Conservation (phyloP, 345 rosid genomes). For the Microcos paniculata region DNA sequence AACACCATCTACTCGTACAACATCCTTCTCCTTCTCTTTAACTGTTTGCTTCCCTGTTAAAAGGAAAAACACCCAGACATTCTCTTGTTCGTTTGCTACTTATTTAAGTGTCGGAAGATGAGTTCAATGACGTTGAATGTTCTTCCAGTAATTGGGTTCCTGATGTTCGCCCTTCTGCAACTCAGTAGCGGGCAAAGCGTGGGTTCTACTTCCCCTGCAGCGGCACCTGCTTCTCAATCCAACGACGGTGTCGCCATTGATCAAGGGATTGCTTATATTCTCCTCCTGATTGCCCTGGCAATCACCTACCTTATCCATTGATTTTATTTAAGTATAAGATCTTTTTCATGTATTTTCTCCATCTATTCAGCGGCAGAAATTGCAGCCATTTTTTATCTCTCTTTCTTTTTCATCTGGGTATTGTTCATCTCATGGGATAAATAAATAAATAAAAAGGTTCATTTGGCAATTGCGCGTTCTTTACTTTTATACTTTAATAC, state of each 20-base stretch:
- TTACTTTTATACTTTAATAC: too few relatives aligned
- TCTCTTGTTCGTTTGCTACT: neutral
- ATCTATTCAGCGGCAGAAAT: neutral
- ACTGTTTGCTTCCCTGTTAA: neutral
- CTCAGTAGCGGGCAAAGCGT: constrained; percentile 7
- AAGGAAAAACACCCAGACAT: neutral
- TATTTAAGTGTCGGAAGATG: neutral
- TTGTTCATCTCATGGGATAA: neutral
- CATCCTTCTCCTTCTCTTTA: neutral
- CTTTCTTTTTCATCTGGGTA: neutral
- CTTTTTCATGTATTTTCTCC: neutral
- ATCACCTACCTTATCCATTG: constrained; percentile 15
- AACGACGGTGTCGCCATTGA: constrained; percentile 12
- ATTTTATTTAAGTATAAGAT: neutral
- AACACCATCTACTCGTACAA: neutral
- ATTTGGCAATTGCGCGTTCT: too few relatives aligned
- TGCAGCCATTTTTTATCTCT: neutral
- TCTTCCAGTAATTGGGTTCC: neutral
- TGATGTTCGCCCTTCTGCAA: neutral
- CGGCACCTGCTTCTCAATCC: constrained; percentile 9
- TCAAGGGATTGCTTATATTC: constrained; percentile 20
- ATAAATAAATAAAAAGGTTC: too few relatives aligned
- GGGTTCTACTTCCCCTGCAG: constrained; percentile 6
- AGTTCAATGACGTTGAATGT: neutral
- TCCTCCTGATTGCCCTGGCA: constrained; percentile 14